Base-by-base conservation (phyloP, 176 grass and related monocot genomes). In the Urochloa ruziziensis region DNA sequence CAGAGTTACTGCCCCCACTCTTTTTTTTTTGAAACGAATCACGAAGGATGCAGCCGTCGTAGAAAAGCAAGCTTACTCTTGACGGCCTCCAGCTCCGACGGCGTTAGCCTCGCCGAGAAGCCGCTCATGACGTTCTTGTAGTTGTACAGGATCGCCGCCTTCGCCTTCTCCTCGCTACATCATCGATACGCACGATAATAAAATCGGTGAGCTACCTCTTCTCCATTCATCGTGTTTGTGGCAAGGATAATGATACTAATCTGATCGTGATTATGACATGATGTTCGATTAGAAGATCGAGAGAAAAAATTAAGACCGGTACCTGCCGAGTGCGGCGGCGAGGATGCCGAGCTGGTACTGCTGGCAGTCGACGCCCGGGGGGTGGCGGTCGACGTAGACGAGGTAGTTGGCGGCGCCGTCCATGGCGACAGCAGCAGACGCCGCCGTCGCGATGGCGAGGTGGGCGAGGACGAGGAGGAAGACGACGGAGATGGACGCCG, bases 41-140 rank as follows among this genome's bases (percentile, higher is more conserved):
- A n/a, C 37, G 37, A 8, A 43, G 1, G 5, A 43, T 43, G 40
- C 40, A n/a, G n/a, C n/a, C n/a, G n/a, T n/a, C n/a, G n/a, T n/a
- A n/a, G n/a, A n/a, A 12, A 46, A 46, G 49, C 19, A 3, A 2
- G 43, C 17, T 87, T 83, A 97, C 94, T 92, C 67, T 86, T 81
- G 63, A 97, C 54, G 12, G 80, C 75, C 18, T 97, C 88, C 6
- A 94, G 80, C 86, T 97, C 83, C 28, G 86, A 30, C 13, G 87
- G 89, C 70, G 94, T 97, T 21, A 97, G 73, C 67, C 87, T 94
- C 37, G 94, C 94, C 21, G 94, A 84, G 87, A 97, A 97, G 12
- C 94, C 94, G 49, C 92, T 91, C 24, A 91, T 19, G 7, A 91
- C 92, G 29, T 94, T 85, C 78, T 18, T 89, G 86, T 94, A 97